Base-by-base conservation (phyloP, 2,329 filamentous ascomycete species). In the Byssoonygena ceratinophila region DNA sequence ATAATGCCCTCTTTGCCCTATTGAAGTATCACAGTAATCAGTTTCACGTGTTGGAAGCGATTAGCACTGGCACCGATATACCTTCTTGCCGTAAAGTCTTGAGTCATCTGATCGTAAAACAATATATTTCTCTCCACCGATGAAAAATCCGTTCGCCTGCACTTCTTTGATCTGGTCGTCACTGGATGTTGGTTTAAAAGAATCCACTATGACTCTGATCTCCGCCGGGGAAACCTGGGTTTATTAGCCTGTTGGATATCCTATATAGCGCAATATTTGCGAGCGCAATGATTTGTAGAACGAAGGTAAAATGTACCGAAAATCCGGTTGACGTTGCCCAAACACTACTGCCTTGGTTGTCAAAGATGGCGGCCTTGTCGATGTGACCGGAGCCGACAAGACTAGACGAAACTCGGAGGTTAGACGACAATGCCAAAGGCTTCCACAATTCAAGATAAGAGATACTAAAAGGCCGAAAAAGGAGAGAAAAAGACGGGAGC, bases 341-440 rank as follows among this genome's bases (percentile, higher is more conserved):
- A 62, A 81, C 77, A 67, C 83, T 88, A 72, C 86, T 85, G 63
- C 88, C 87, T 61, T 85, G 85, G 59, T 73, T 74, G 71, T 85
- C 89, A 76, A 92, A 82, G 69, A 95, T 89, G 66, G 86, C 85
- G 63, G 79, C 89, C 75, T 88, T 84, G 75, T 92, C 84, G 66
- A 94, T 72, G 68, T 90, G 83, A 65, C 83, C 83, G 63, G 78
- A 83, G 73, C 78, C 84, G 65, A 94, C 79, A 64, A 95, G 81
- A 79, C 88, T 94, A 66, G 9, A 39, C 11, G 23, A n/a, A 31
- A 44, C 1, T 39, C 4, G 25, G 20, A 18, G 39, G 39, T 40
- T 14, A 45, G 23, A 3, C 1, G 25, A 2, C 14, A 11, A 39
- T 40, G 8, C n/a, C 18, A 5, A 16, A 20, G 23, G 20, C 14